A percentile compares a stretch with the other conserved stretches of the same genome.
These are phyloP conservation scores for Apostasia shenzhenica DNA, from an alignment of 106 monocot genomes.

Conservation along the genomic window DNA sequence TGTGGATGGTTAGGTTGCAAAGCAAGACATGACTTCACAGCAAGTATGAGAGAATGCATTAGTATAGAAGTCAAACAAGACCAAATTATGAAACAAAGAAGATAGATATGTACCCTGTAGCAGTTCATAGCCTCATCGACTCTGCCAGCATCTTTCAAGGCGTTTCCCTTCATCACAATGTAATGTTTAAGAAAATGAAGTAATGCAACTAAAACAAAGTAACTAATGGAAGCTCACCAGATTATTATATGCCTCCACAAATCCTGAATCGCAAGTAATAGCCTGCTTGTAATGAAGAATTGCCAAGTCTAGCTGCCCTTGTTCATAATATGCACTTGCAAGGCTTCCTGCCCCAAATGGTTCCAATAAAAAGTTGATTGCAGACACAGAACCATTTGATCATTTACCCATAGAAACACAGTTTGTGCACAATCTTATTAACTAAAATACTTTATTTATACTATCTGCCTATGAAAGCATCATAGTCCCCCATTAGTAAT, in stretches of 20 bases:
- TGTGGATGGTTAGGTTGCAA: conserved; percentile 90
- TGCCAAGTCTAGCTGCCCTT: conserved; percentile 87
- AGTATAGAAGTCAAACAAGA: not conserved
- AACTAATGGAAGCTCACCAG: conserved; percentile 37
- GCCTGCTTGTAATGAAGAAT: conserved; percentile 91
- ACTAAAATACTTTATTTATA: too few relatives aligned
- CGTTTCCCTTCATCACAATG: conserved; percentile 66
- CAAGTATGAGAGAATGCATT: conserved; percentile 4
- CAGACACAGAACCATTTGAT: not conserved
- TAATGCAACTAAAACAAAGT: not conserved
- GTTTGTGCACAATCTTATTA: too few relatives aligned
- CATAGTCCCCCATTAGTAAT: too few relatives aligned
- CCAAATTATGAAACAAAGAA: conserved; percentile 1
- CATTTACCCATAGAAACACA: too few relatives aligned
- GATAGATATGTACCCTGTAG: conserved; percentile 34
- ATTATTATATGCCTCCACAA: conserved; percentile 93
- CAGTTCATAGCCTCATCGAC: conserved; percentile 86
- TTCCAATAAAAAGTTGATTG: conserved; percentile 11
- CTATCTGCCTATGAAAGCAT: too few relatives aligned
- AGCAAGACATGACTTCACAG: conserved; percentile 68
- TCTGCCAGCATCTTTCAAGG: conserved; percentile 83
- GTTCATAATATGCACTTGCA: conserved; percentile 72
- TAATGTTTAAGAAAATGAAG: not conserved
- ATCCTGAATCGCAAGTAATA: conserved; percentile 66
- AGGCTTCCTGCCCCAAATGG: conserved; percentile 66